Evolutionary conservation across 2,329 filamentous ascomycete species (phyloP), one percentile per base, ranked within the genome.

Genomic region (Thyridium curvatum): DNA sequence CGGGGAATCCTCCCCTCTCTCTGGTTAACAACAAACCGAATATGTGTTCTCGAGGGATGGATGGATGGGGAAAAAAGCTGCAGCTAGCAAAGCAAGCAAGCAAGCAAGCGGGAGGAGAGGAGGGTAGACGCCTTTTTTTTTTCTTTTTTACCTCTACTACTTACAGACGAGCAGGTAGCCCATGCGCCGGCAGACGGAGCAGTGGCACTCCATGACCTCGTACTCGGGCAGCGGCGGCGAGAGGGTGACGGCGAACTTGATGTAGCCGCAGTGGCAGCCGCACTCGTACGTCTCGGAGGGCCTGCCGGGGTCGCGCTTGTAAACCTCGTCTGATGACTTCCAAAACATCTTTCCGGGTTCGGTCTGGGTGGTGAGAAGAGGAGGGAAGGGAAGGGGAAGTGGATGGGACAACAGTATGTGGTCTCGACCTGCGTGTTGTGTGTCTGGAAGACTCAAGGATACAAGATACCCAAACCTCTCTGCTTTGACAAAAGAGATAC

Each of bases 241-340:
- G 33, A 77, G 60, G 15, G 61, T 65, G 18, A 73, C 58, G 12
- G 62, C 59, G 48, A 73, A 69, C 42, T 63, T 56, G 42, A 77
- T 62, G 38, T 64, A 64, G 33, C 71, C 72, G 53, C 73, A 77
- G 51, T 77, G 72, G 45, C 72, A 77, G 40, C 65, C 66, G 10
- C 61, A 69, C 34, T 65, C 54, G 52, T 77, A 74, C 2, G 64
- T 69, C 35, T 46, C 53, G 34, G 52, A 58, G 10, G 21, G 21
- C 21, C 10, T 26, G 21, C 21, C 10, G 21, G 21, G 21, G 21
- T 26, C 21, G 21, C 6, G 21, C 21, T 26, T 26, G 21, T 26
- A 26, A 26, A 26, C 10, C 21, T 10, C 21, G 21, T 26, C 21
- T 26, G 21, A 6, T 26, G 21, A 6, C 21, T 26, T 26, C 21